These are phyloP conservation scores for Fusarium pseudograminearum DNA, from an alignment of 2,329 filamentous ascomycete genomes.

Conservation along the genomic window DNA sequence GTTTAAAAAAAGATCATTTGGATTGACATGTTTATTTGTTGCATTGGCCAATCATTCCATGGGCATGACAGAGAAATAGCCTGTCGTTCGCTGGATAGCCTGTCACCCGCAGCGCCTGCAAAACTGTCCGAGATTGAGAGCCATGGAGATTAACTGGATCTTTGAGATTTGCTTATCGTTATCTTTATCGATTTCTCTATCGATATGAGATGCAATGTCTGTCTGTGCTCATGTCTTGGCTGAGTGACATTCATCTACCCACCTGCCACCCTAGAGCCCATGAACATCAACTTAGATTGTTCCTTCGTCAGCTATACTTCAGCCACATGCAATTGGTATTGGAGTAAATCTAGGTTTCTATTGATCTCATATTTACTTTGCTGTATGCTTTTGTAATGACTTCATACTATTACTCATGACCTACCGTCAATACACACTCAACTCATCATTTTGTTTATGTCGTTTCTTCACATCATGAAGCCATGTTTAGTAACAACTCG, in stretches of 20 bases:
- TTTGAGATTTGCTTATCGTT: not conserved
- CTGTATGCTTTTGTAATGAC: no score
- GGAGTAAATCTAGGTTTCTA: not conserved
- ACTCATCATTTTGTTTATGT: no score
- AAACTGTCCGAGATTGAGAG: not conserved
- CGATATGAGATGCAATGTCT: not conserved
- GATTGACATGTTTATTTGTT: no score
- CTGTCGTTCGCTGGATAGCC: not conserved
- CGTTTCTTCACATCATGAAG: not conserved
- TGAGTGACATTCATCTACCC: not conserved
- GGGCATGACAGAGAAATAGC: not conserved
- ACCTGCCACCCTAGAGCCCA: not conserved
- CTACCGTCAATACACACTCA: no score
- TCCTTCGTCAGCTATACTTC: not conserved
- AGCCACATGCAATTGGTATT: not conserved
- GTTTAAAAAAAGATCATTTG: not conserved
- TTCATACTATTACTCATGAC: rapidly evolving
- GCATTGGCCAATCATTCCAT: not conserved
- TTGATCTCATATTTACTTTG: no score
- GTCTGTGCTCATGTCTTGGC: not conserved
- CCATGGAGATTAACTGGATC: not conserved
- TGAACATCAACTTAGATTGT: not conserved
- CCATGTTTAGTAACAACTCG: rapidly evolving
- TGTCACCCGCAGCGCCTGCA: not conserved
- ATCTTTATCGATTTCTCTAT: not conserved